These are phyloP conservation scores for Trichoderma breve DNA, from an alignment of 2,329 filamentous ascomycete genomes.

Conservation along the genomic window DNA sequence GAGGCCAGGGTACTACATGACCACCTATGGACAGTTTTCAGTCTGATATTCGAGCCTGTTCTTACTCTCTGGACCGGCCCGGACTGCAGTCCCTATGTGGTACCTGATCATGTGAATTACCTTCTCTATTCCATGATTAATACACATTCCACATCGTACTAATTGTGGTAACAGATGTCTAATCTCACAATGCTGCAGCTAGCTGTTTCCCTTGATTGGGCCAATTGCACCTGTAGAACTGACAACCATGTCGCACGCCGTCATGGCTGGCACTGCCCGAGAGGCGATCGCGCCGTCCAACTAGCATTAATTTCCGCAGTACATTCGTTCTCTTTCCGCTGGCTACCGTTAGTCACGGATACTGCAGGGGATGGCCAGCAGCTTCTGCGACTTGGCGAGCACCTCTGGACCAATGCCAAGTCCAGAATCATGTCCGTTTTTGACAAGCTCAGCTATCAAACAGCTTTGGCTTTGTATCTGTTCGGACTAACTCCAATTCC, in stretches of 20 bases:
- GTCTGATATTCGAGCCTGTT: neutral
- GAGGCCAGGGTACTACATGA: neutral
- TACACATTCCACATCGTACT: neutral
- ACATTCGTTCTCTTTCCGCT: neutral
- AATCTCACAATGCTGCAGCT: neutral
- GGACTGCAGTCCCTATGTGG: slow-evolving; percentile 1
- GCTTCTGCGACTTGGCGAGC: neutral
- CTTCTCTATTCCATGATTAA: neutral
- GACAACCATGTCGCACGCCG: neutral
- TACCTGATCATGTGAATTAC: neutral
- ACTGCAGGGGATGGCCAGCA: neutral
- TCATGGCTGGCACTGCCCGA: neutral
- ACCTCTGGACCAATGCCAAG: neutral
- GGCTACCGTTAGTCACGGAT: neutral
- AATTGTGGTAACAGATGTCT: neutral
- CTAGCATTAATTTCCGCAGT: neutral
- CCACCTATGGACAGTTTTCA: slow-evolving; percentile 2
- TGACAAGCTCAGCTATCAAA: slow-evolving; percentile 9
- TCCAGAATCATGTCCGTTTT: neutral
- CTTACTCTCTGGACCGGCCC: slow-evolving; percentile 2
- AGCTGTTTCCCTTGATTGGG: slow-evolving; percentile 2
- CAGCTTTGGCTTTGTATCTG: neutral
- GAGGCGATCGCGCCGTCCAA: neutral
- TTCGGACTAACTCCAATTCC: neutral
- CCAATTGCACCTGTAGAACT: neutral